phyloP scores from a whole-genome alignment of 192 early-diverging fungal species.

The Coemansia sp. region DNA sequence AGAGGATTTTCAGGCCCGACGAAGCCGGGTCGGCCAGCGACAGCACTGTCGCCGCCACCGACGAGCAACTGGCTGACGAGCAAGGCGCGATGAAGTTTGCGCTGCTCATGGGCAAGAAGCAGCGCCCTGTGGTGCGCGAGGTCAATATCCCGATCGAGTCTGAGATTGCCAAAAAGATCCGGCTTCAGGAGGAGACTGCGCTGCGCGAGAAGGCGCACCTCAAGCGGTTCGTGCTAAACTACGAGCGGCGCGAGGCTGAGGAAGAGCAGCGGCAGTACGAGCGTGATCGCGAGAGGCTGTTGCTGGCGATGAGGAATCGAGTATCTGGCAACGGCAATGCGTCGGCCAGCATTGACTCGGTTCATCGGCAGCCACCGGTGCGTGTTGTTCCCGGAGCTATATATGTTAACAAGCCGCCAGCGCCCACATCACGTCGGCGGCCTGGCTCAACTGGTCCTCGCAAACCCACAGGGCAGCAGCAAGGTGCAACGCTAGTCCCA shows the following conservation, averaged over 20 bases:
- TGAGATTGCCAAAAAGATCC: constrained; percentile 79
- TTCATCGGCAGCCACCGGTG: constrained; percentile 9
- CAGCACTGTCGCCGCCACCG: background rate
- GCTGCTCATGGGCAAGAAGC: constrained; percentile 55
- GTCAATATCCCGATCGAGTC: constrained; percentile 64
- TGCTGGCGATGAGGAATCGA: constrained; percentile 11
- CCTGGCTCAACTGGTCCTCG: constrained; percentile 6
- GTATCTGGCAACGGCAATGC: constrained; percentile 3
- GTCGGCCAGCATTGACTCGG: constrained; percentile 1
- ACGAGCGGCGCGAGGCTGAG: constrained; percentile 65
- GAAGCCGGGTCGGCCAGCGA: background rate
- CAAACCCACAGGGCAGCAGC: background rate
- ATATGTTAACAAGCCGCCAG: constrained; percentile 23
- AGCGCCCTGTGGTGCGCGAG: constrained; percentile 36
- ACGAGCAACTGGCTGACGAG: constrained; percentile 13
- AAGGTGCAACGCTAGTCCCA: background rate
- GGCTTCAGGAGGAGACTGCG: constrained; percentile 85
- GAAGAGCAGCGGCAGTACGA: constrained; percentile 32
- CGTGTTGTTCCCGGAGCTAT: constrained; percentile 33
- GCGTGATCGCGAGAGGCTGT: constrained; percentile 16
- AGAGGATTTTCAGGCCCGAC: background rate
- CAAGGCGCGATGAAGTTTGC: constrained; percentile 39
- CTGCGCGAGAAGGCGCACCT: constrained; percentile 87
- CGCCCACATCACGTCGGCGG: constrained; percentile 17
- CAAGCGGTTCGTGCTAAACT: constrained; percentile 91